phyloP scores from a whole-genome alignment of 192 early-diverging fungal species.

The Chytriomyces hyalinus region DNA sequence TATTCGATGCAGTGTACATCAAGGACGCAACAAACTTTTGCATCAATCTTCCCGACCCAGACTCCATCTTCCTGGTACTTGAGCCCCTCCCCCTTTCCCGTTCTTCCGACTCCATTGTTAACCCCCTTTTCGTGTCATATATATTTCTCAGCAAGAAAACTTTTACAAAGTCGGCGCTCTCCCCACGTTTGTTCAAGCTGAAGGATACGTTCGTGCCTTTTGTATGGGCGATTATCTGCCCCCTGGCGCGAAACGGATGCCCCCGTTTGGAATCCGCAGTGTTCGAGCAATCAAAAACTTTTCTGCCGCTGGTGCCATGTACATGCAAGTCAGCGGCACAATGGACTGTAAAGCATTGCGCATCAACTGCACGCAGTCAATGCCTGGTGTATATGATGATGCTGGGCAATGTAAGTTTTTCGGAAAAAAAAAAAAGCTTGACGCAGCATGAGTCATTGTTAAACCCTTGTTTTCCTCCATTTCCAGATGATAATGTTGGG shows the following conservation, averaged over 20 bases:
- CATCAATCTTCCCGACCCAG: constrained; percentile 41
- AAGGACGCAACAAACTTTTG: constrained; percentile 37
- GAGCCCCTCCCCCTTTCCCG: too few species aligned
- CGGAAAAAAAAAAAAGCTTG: neutral
- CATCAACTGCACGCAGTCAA: constrained; percentile 32
- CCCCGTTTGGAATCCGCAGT: constrained; percentile 16
- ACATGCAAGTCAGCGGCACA: constrained; percentile 37
- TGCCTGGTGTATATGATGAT: constrained; percentile 35
- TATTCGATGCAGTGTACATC: constrained; percentile 17
- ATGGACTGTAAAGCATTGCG: constrained; percentile 37
- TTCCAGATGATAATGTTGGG: constrained; percentile 33
- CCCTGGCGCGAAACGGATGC: constrained; percentile 29
- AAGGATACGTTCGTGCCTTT: constrained; percentile 43
- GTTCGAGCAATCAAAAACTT: constrained; percentile 36
- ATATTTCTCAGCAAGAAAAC: neutral
- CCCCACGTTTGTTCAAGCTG: constrained; percentile 42
- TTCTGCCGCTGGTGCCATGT: constrained; percentile 12
- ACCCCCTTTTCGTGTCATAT: neutral
- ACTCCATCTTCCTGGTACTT: neutral
- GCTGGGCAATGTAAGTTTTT: constrained; percentile 42
- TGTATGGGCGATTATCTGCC: constrained; percentile 36
- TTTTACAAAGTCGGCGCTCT: constrained; percentile 24
- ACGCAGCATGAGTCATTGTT: too few species aligned
- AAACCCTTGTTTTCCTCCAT: neutral
- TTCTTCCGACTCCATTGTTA: neutral